Percentiles rank a stretch among this genome's conserved stretches.
These are phyloP conservation scores for Hypoxylon perforatum DNA, from an alignment of 495 filamentous ascomycete species.

Conservation along the genomic window DNA sequence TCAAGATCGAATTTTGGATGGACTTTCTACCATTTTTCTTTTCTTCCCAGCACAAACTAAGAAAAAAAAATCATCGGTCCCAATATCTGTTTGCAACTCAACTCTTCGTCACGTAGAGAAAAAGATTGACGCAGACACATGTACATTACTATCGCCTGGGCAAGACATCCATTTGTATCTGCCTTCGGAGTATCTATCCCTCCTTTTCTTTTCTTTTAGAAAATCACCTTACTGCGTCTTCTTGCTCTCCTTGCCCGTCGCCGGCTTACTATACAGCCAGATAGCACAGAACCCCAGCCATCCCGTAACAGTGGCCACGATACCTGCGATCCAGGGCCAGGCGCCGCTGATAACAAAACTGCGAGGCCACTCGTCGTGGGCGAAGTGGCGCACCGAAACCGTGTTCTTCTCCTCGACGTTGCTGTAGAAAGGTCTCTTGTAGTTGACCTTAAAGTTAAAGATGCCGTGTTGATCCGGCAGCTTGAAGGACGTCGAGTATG, in stretches of 20 bases:
- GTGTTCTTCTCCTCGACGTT: slow-evolving; percentile 94
- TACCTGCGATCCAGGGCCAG: slow-evolving; percentile 95
- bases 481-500: slow-evolving; percentile 80
- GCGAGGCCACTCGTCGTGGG: slow-evolving; percentile 94
- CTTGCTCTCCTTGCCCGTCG: slow-evolving; percentile 65
- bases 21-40: background rate
- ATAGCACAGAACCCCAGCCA: slow-evolving; percentile 86
- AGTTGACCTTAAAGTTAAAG: slow-evolving; percentile 96
- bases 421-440: slow-evolving; percentile 92
- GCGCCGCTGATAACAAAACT: slow-evolving; percentile 89
- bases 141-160: slow-evolving; percentile 3
- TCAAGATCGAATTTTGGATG: background rate
- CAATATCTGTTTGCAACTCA: background rate
- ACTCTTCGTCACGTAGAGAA: background rate
- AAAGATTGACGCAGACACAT: background rate
- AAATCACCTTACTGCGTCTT: slow-evolving; percentile 71
- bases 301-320: slow-evolving; percentile 82
- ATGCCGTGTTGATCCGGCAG: slow-evolving; percentile 97
- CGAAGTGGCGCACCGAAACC: slow-evolving; percentile 93
- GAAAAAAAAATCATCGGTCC: no score
- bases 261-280: slow-evolving; percentile 89
- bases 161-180: slow-evolving; percentile 17
- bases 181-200: background rate
- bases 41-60: background rate
- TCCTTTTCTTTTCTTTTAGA: background rate